These are phyloP conservation scores for Candida frijolesensis DNA, from an alignment of 1,139 yeast species.

Conservation along the genomic window DNA sequence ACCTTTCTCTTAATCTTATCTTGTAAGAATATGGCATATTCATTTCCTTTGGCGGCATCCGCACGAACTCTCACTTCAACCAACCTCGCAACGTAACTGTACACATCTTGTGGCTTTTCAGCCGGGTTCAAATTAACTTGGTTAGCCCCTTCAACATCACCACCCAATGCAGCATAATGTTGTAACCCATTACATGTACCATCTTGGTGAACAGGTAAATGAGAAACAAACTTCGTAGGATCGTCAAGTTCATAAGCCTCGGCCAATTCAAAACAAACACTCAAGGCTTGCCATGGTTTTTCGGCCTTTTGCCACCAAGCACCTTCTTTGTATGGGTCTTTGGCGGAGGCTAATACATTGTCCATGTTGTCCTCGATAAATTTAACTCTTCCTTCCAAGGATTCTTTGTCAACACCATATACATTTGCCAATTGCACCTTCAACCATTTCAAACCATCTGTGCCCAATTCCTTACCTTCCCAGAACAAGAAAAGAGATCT, in stretches of 20 bases:
- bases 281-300: conserved; percentile 93
- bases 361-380: conserved; percentile 73
- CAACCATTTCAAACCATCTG: conserved; percentile 78
- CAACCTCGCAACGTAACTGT: conserved; percentile 75
- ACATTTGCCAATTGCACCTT: conserved; percentile 89
- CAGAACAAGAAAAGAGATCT: conserved; percentile 85
- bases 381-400: conserved; percentile 71
- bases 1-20: conserved; percentile 81
- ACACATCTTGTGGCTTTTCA: conserved; percentile 89
- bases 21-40: conserved; percentile 53
- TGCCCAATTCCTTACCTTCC: conserved; percentile 83
- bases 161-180: conserved; percentile 97
- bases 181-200: conserved; percentile 98
- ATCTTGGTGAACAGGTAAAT: conserved; percentile 93
- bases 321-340: conserved; percentile 60
- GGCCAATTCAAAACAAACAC: conserved; percentile 78
- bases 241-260: conserved; percentile 72
- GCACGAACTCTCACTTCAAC: conserved; percentile 61
- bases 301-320: conserved; percentile 89
- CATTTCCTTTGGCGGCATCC: conserved; percentile 60
- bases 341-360: conserved; percentile 66
- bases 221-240: conserved; percentile 75
- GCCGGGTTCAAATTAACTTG: conserved; percentile 88
- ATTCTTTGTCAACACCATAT: conserved; percentile 83
- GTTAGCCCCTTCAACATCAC: conserved; percentile 90